phyloP scores from a whole-genome alignment of 1,284 basidiomycete species.

The Malassezia japonica region DNA sequence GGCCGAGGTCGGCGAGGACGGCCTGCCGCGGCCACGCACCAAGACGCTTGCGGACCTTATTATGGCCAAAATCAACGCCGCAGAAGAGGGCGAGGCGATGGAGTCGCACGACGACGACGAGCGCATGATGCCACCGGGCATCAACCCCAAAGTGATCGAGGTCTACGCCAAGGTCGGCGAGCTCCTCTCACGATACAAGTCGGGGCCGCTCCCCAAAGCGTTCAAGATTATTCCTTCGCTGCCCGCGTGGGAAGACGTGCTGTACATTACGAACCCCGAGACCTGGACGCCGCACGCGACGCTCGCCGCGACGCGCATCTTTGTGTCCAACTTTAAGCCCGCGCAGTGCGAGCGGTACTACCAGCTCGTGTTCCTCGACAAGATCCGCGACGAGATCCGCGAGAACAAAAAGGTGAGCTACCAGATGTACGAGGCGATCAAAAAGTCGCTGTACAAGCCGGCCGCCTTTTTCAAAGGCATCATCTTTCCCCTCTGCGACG shows the following conservation, averaged over 20 bases:
- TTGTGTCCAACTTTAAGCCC: constrained; percentile 94
- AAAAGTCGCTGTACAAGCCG: constrained; percentile 88
- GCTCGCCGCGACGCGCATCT: constrained; percentile 84
- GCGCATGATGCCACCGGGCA: constrained; percentile 58
- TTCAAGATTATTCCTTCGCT: constrained; percentile 97
- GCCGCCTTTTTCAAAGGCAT: constrained; percentile 98
- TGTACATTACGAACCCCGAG: constrained; percentile 83
- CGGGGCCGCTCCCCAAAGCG: constrained; percentile 87
- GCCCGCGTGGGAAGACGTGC: constrained; percentile 87
- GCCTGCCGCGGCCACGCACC: constrained; percentile 22
- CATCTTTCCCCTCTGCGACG: constrained; percentile 83
- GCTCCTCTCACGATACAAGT: constrained; percentile 82
- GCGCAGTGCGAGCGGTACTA: constrained; percentile 88
- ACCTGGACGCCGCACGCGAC: constrained; percentile 93
- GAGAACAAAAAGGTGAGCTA: constrained; percentile 75
- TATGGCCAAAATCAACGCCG: constrained; percentile 72
- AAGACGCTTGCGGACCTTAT: constrained; percentile 76
- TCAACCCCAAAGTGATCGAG: constrained; percentile 92
- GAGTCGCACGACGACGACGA: constrained; percentile 20
- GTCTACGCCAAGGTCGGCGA: constrained; percentile 85
- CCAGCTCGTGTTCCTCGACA: constrained; percentile 81
- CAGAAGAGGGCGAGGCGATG: constrained; percentile 51
- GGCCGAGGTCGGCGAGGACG: constrained; percentile 19
- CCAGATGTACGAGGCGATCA: constrained; percentile 86
- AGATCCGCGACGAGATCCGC: constrained; percentile 77